A percentile compares a stretch with the other conserved stretches of the same genome.
These are phyloP conservation scores for Hypericum androsaemum DNA, from an alignment of 345 rosid genomes.

Conservation along the genomic window DNA sequence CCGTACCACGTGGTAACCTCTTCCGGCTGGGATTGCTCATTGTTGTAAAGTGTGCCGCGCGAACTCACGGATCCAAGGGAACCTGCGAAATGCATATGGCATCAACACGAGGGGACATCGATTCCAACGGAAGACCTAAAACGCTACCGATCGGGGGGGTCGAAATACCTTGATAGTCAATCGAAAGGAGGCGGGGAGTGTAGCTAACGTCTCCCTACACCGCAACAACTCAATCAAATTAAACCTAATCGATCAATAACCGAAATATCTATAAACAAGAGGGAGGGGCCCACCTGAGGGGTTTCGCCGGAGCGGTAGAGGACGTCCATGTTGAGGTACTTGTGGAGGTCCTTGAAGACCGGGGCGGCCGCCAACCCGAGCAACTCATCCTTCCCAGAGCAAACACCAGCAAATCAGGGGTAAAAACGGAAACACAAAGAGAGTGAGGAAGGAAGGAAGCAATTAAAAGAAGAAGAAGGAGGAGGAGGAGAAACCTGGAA, in stretches of 20 bases:
- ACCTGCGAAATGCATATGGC: no score
- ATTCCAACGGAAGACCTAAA: no score
- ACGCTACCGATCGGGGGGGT: no score
- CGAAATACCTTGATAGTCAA: constrained; percentile 63
- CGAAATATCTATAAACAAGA: not conserved
- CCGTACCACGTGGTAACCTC: constrained; percentile 69
- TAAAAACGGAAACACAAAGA: constrained; percentile 1
- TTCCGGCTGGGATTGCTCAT: constrained; percentile 25
- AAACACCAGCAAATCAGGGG: not conserved
- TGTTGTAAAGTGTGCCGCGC: constrained; percentile 52
- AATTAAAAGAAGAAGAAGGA: not conserved
- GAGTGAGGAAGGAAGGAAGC: not conserved
- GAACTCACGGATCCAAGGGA: constrained; percentile 80
- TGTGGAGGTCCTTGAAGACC: constrained; percentile 39
- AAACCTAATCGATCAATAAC: not conserved
- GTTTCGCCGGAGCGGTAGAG: constrained; percentile 81
- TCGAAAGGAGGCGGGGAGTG: constrained; percentile 75
- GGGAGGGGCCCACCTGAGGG: constrained; percentile 34
- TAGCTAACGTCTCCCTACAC: constrained; percentile 62
- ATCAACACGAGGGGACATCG: no score
- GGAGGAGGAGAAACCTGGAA: constrained; percentile 47
- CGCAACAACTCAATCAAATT: not conserved
- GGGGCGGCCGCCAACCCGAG: constrained; percentile 72
- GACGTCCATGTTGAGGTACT: constrained; percentile 54
- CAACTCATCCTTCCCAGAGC: constrained; percentile 60